Evolutionary conservation across 192 early-diverging fungal genomes (phyloP).

Genomic region (Phlyctochytrium bullatum): DNA sequence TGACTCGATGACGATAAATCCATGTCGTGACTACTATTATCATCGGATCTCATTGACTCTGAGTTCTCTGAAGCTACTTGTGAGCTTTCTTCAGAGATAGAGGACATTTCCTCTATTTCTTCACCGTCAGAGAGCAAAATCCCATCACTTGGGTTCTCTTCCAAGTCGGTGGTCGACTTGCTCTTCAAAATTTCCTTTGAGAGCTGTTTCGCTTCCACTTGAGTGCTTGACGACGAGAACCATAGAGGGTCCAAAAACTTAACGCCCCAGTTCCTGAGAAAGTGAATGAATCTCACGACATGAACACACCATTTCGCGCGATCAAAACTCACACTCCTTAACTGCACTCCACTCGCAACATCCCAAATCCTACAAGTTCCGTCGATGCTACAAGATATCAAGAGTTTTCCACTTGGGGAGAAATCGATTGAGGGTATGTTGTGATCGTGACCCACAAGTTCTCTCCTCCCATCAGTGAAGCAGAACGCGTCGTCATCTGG

Average conservation of each 20-base stretch:
- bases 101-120: not conserved
- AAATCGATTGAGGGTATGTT: constrained; percentile 32
- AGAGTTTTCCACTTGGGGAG: constrained; percentile 19
- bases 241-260: too few species aligned
- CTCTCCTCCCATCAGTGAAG: constrained; percentile 11
- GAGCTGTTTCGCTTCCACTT: not conserved
- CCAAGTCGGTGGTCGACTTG: not conserved
- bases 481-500: constrained; percentile 7
- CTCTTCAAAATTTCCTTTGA: too few species aligned
- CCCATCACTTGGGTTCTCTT: not conserved
- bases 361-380: constrained; percentile 23
- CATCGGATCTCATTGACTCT: not conserved
- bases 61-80: not conserved
- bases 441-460: constrained; percentile 28
- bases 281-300: too few species aligned
- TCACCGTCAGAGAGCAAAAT: not conserved
- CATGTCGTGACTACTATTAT: not conserved
- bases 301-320: too few species aligned
- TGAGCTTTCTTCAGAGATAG: not conserved
- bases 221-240: not conserved
- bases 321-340: not conserved
- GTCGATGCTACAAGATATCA: constrained; percentile 28
- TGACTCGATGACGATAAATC: not conserved
- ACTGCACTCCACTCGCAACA: constrained; percentile 5
- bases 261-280: not conserved